These are phyloP conservation scores for Ceriops decandra DNA, from an alignment of 345 rosid genomes.

Conservation along the genomic window DNA sequence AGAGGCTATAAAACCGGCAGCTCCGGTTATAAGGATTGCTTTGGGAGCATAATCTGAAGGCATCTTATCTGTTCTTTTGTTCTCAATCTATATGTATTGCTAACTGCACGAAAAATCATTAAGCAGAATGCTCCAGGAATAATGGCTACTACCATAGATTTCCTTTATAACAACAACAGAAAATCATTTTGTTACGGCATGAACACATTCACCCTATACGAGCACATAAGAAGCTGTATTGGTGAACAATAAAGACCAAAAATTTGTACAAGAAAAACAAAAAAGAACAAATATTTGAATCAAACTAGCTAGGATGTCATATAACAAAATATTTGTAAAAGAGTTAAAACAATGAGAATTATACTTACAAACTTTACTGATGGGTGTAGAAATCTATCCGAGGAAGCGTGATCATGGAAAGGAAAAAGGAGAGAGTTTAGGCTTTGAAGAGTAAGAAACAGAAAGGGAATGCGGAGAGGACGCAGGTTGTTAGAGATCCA, in stretches of 20 bases:
- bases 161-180: no score
- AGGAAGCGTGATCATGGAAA: not conserved
- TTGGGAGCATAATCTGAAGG: slow-evolving; percentile 33
- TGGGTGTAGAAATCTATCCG: not conserved
- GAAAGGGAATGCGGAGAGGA: not conserved
- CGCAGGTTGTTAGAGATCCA: slow-evolving; percentile 24
- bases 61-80: slow-evolving; percentile 9
- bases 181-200: no score
- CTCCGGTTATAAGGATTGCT: slow-evolving; percentile 61
- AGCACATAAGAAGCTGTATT: no score
- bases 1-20: slow-evolving; percentile 65
- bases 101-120: slow-evolving; percentile 6
- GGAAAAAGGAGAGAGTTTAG: not conserved
- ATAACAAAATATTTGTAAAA: not conserved
- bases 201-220: no score
- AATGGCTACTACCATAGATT: no score
- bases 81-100: not conserved
- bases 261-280: not conserved
- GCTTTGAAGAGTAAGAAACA: not conserved
- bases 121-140: no score
- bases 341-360: no score
- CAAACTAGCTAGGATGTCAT: no score
- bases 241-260: not conserved
- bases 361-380: not conserved
- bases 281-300: no score